Evolutionary conservation across 2,329 filamentous ascomycete species (phyloP), one percentile per base, ranked within the genome.

Genomic region (Ophiostoma perfectum): DNA sequence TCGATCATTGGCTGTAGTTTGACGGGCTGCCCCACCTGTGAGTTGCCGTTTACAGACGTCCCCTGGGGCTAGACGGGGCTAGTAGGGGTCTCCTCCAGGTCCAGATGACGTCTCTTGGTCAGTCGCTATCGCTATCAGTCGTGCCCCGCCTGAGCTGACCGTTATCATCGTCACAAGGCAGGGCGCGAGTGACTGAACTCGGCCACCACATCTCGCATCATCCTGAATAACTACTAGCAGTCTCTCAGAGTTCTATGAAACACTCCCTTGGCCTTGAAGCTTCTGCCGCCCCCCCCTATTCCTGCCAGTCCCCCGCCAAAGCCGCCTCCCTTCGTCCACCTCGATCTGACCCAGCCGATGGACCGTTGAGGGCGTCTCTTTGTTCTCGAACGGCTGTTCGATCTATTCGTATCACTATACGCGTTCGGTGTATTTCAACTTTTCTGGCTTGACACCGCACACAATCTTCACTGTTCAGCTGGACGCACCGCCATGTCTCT

Each of bases 401-500:
- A 52, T 41, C 45, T 42, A 27, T 2, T 27, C 27, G 27, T 27
- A 58, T 55, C 18, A 11, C 36, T 6, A 9, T 38, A 5, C 41
- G 27, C 45, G 1, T 47, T 41, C 6, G 16, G 8, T 42, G 39
- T 8, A 7, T 14, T 3, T 63, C 4, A 27, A 36, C 4, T 44
- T 16, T 16, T 27, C 27, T 27, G 27, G 27, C 27, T 27, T 27
- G 27, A 27, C 27, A 27, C 27, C 27, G 27, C 27, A 27, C 27
- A 27, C 27, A 27, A 27, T 27, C 27, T 27, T 27, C 27, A 27
- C 27, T 27, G 27, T 27, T 27, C 27, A 27, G 27, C 6, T 8
- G n/a, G 3, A 16, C 1, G n/a, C 39, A 39, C 64, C 14, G n/a
- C 27, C 68, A 74, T 74, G 72, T 80, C 83, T 62, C 78, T 84